These are phyloP conservation scores for Gyromitra esculenta DNA, from an alignment of 2,329 filamentous ascomycete species.

Conservation along the genomic window DNA sequence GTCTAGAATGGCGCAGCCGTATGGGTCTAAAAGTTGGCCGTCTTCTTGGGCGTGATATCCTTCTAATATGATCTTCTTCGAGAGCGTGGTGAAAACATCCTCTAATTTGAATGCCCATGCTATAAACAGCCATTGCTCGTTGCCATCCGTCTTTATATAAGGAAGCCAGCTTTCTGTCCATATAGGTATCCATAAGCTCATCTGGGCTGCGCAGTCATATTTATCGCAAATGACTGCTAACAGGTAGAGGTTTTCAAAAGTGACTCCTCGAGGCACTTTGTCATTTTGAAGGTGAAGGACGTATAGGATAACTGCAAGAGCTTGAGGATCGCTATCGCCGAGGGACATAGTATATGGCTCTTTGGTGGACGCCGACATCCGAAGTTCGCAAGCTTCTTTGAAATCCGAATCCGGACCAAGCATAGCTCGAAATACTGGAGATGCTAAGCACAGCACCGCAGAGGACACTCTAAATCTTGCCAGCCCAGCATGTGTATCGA, in stretches of 20 bases:
- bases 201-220: slow-evolving; percentile 27
- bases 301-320: slow-evolving; percentile 19
- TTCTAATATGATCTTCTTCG: slow-evolving; percentile 17
- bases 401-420: slow-evolving; percentile 34
- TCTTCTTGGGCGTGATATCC: background rate
- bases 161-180: background rate
- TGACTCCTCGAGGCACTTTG: slow-evolving; percentile 6
- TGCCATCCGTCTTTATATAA: background rate
- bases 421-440: slow-evolving; percentile 33
- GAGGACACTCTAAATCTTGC: slow-evolving; percentile 28
- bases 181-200: slow-evolving; percentile 20
- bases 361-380: background rate
- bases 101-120: slow-evolving; percentile 24
- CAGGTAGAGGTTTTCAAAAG: slow-evolving; percentile 2
- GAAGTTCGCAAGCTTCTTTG: slow-evolving; percentile 32
- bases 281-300: slow-evolving; percentile 29
- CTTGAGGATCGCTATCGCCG: slow-evolving; percentile 5
- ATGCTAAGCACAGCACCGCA: slow-evolving; percentile 22
- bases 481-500: slow-evolving; percentile 5
- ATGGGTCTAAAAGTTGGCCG: background rate
- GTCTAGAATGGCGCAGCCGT: background rate
- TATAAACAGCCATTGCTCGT: slow-evolving; percentile 34
- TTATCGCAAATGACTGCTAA: slow-evolving; percentile 39
- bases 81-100: slow-evolving; percentile 9
- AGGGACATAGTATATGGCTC: slow-evolving; percentile 1